Base-by-base conservation (phyloP, 495 filamentous ascomycete species). In the Penicillium diatomitis region DNA sequence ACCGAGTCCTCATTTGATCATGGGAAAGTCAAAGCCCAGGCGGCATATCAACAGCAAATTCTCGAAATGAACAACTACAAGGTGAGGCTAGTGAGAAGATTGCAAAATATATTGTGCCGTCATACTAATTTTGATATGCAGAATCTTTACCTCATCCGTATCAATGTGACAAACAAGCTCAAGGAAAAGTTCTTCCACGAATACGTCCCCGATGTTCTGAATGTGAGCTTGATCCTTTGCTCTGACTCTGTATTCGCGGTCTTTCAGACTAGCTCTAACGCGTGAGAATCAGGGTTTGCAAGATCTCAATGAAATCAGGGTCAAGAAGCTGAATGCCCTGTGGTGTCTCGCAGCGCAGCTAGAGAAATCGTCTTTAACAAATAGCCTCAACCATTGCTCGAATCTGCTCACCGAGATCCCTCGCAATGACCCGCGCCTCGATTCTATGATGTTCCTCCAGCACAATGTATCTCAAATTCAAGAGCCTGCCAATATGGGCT, bases 141-240 rank as follows among this genome's bases (percentile, higher is more conserved):
- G 85, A 99, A 97, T 60, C 89, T 87, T 2, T 99, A 99, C 58
- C 71, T 99, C 35, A 91, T 99, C 53, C 79, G 80, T 47, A 94
- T 99, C 71, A 92, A 91, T 61, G 86, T 96, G 38, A 90, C 91
- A 35, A 99, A 99, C 68, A 90, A 88, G 65, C 82, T 95, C 58
- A 97, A 96, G 70, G 87, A 95, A 64, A 88, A 82, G 62, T 96
- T 96, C 69, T 99, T 90, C 57, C 82, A 97, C 62, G 90, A 96
- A 74, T 96, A 96, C 64, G 77, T 99, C 20, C 92, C 92, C 4
- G 91, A 96, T 50, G 62, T 99, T 32, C 72, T 99, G 55, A 88
- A 99, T 70, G 90, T 91, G 73, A 70, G 39, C 38, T 8, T 34
- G 37, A 8, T 4, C 12, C 10, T 5, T 35, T 45, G 4, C 42